These are phyloP conservation scores for Zygnema cylindricum DNA, from an alignment of 139 green algal species.

Conservation along the genomic window DNA sequence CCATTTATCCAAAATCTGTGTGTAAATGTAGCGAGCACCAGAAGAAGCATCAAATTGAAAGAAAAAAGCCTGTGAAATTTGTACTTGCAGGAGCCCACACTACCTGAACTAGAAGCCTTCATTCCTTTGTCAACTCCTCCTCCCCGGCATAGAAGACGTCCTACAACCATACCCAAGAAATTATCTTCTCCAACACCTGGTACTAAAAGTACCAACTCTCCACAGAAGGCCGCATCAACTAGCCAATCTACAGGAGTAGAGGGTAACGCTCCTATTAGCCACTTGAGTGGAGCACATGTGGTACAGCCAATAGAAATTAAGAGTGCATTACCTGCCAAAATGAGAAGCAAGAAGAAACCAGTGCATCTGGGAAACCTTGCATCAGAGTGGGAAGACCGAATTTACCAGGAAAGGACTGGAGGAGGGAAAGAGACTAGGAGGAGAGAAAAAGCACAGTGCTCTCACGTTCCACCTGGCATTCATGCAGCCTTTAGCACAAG, in stretches of 20 bases:
- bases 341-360: background rate
- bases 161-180: background rate
- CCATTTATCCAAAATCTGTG: too few species aligned
- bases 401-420: background rate
- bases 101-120: background rate
- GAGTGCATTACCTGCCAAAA: background rate
- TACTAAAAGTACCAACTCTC: background rate
- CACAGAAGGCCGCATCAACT: background rate
- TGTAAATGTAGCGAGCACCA: too few species aligned
- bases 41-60: too few species aligned
- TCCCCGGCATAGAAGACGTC: background rate
- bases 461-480: background rate
- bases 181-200: background rate
- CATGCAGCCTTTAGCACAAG: background rate
- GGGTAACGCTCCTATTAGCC: background rate
- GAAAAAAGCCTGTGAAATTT: too few species aligned
- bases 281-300: background rate
- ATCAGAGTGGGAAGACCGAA: background rate
- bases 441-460: background rate
- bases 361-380: background rate
- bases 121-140: background rate
- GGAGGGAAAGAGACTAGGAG: too few species aligned
- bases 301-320: background rate
- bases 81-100: background rate
- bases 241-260: background rate